Evolutionary conservation across 306 rosid genomes (phyloP), one percentile per base, ranked within the genome.

Genomic region (Lathyrus oleraceus): DNA sequence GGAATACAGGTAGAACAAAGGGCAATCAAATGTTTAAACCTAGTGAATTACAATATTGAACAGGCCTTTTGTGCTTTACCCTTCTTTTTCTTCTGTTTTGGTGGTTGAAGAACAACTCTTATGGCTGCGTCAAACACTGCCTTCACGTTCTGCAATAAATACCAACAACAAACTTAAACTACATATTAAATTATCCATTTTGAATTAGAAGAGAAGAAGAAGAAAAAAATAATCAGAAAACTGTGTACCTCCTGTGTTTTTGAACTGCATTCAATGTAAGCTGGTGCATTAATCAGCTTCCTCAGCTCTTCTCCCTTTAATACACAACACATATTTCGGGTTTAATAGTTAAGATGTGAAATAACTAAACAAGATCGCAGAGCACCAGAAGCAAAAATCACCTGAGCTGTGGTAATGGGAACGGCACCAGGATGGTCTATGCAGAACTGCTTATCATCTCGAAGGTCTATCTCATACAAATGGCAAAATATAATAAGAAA

Each of bases 101-200:
- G 99, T 43, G 99, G 99, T 91, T 94, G 99, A 86, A 94, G 99
- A 52, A 94, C 99, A 85, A 94, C 99, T 87, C 87, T 88, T 73
- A 94, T 94, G 67, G 99, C 97, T 14, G 94, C 91, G 75, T 94
- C 99, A 38, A 94, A 91, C 59, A 94, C 99, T 36, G 77, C 87
- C 83, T 94, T 94, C 91, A 94, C 99, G 43, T 94, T 91, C 99
- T 94, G 88, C 79, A 78, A 59, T 73, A 54, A 67, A 65, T 53
- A 43, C 13, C 68, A 63, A 16, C 67, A 61, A 45, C 52, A 49
- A 53, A 74, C 64, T 62, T 75, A 57, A 79, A 52, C 57, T 39
- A 17, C 25, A 40, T 39, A 14, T 16, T 45, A 38, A 39, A 25
- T 58, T 60, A 71, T 15, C 32, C 39, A 73, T 38, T 16, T 19